Evolutionary conservation across 768 basidiomycete species (phyloP).

Genomic region (Trametes meyenii): DNA sequence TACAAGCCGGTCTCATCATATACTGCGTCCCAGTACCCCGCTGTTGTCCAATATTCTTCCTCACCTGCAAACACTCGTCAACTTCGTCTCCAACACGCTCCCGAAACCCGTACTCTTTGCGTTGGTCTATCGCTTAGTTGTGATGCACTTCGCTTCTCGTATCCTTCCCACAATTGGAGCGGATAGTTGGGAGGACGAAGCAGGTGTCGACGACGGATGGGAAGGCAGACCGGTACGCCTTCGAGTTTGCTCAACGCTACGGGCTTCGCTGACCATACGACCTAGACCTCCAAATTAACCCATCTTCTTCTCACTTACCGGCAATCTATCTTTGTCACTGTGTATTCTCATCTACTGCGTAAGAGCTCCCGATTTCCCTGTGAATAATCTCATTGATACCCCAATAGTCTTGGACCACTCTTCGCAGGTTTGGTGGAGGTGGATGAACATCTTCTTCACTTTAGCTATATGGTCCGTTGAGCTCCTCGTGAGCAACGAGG

Average conservation of each 20-base stretch:
- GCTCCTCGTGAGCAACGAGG: slow-evolving; percentile 75
- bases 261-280: background rate
- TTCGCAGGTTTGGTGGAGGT: slow-evolving; percentile 93
- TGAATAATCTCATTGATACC: background rate
- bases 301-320: slow-evolving; percentile 78
- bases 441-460: slow-evolving; percentile 89
- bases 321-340: slow-evolving; percentile 82
- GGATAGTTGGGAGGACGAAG: slow-evolving; percentile 75
- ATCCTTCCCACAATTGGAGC: slow-evolving; percentile 85
- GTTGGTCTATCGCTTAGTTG: slow-evolving; percentile 76
- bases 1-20: background rate
- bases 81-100: slow-evolving; percentile 83
- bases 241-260: background rate
- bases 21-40: slow-evolving; percentile 54
- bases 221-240: slow-evolving; percentile 69
- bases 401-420: slow-evolving; percentile 73
- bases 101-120: slow-evolving; percentile 84
- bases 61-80: slow-evolving; percentile 75
- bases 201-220: slow-evolving; percentile 65
- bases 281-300: slow-evolving; percentile 75
- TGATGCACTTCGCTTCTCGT: slow-evolving; percentile 79
- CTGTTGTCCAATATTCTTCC: slow-evolving; percentile 79
- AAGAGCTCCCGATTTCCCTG: slow-evolving; percentile 35
- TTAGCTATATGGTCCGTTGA: slow-evolving; percentile 83
- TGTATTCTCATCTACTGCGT: slow-evolving; percentile 87